These are phyloP conservation scores for Aspergillus sp. DNA, from an alignment of 2,329 filamentous ascomycete species.

Conservation along the genomic window DNA sequence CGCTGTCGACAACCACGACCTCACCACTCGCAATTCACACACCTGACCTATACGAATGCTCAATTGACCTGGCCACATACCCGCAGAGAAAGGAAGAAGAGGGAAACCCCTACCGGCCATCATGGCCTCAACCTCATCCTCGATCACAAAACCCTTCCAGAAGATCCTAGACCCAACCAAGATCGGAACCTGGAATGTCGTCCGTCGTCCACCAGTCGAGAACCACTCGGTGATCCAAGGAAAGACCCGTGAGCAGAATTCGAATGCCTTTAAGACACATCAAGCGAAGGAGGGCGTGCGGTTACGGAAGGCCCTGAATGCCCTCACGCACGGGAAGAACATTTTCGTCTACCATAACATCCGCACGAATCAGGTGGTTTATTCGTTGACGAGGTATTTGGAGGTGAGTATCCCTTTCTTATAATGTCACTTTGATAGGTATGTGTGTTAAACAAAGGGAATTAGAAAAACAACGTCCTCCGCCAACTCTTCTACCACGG, in stretches of 20 bases:
- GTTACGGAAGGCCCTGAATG: slow-evolving; percentile 41
- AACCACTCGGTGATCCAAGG: slow-evolving; percentile 36
- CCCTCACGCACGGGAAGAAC: slow-evolving; percentile 48
- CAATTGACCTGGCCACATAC: background rate
- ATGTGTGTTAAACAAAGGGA: background rate
- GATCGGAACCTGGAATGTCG: slow-evolving; percentile 30
- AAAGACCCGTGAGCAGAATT: slow-evolving; percentile 29
- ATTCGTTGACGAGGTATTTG: slow-evolving; percentile 52
- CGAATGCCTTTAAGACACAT: slow-evolving; percentile 38
- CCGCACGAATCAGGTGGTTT: slow-evolving; percentile 58
- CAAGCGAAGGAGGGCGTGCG: slow-evolving; percentile 31
- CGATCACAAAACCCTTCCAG: slow-evolving; percentile 21
- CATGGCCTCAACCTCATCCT: slow-evolving; percentile 27
- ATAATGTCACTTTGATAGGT: background rate
- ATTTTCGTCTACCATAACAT: slow-evolving; percentile 59
- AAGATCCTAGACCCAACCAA: slow-evolving; percentile 36
- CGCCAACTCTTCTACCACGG: slow-evolving; percentile 56
- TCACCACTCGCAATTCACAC: slow-evolving; percentile 7
- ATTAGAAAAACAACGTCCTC: slow-evolving; percentile 46
- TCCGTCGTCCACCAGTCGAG: slow-evolving; percentile 30
- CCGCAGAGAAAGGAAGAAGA: background rate
- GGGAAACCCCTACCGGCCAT: slow-evolving; percentile 19
- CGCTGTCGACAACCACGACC: slow-evolving; percentile 4
- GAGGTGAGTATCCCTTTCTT: slow-evolving; percentile 38
- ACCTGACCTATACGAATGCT: background rate